These are phyloP conservation scores for Starmerella stellata DNA, from an alignment of 805 yeast species.

Conservation along the genomic window DNA sequence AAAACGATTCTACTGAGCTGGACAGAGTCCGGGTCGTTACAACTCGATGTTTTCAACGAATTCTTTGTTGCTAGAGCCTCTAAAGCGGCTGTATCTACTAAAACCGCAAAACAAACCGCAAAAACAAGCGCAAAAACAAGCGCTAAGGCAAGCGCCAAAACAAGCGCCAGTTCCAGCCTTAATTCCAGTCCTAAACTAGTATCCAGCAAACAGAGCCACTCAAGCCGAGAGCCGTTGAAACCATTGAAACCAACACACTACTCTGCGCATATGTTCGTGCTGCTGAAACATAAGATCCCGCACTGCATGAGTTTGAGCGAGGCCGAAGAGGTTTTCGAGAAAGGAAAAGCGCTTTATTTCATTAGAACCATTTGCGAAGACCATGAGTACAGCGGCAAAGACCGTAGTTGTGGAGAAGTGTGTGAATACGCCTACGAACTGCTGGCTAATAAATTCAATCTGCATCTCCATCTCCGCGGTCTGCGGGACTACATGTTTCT, in stretches of 20 bases:
- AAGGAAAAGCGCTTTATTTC: conserved; percentile 57
- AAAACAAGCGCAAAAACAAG: too few relatives aligned
- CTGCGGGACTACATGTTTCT: conserved; percentile 51
- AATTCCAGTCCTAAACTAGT: too few relatives aligned
- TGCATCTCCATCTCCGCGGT: conserved; percentile 39
- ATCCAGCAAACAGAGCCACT: conserved; percentile 1
- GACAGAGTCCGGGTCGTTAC: conserved; percentile 49
- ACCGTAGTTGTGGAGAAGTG: conserved; percentile 44
- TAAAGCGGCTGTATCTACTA: too few relatives aligned
- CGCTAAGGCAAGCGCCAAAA: background rate
- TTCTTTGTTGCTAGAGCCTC: conserved; percentile 33
- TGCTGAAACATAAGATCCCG: conserved; percentile 24
- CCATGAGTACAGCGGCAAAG: conserved; percentile 38
- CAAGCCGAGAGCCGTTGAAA: background rate
- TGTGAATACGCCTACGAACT: conserved; percentile 33
- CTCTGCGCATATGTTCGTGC: conserved; percentile 17
- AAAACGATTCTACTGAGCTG: conserved; percentile 42
- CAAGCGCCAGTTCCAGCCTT: too few relatives aligned
- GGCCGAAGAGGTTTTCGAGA: conserved; percentile 23
- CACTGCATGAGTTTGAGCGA: conserved; percentile 21
- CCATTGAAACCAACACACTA: too few relatives aligned
- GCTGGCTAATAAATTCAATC: conserved; percentile 32
- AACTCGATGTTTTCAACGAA: conserved; percentile 33
- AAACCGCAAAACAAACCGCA: too few relatives aligned
- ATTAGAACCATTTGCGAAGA: conserved; percentile 50